Conservation (phyloP, 768 basidiomycete genomes). For the Saitozyma sp. region DNA sequence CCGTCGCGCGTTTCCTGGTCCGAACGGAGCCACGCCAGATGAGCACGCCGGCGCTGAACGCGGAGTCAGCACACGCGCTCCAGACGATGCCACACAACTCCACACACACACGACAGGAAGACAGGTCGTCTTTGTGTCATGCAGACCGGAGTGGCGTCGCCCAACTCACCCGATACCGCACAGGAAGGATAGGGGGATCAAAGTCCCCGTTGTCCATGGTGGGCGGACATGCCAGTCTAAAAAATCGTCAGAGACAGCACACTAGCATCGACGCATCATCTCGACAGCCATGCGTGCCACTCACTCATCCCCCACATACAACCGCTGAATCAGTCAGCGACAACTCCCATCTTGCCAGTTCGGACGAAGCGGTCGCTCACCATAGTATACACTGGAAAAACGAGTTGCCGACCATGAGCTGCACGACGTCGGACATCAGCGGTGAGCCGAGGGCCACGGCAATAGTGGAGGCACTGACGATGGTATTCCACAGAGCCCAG, state of each 20-base stretch:
- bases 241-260: not conserved
- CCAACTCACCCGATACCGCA: slow-evolving; percentile 63
- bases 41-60: slow-evolving; percentile 60
- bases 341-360: not conserved
- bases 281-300: slow-evolving; percentile 1
- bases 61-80: no score
- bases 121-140: not conserved
- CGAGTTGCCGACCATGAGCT: slow-evolving; percentile 61
- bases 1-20: slow-evolving; percentile 44
- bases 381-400: slow-evolving; percentile 65
- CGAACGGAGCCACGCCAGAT: slow-evolving; percentile 66
- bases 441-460: not conserved
- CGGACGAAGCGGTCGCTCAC: not conserved
- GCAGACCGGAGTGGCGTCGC: not conserved
- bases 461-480: slow-evolving; percentile 37
- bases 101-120: no score
- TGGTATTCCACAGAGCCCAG: slow-evolving; percentile 69
- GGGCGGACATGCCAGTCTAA: slow-evolving; percentile 47
- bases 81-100: no score
- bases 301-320: slow-evolving; percentile 73
- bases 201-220: slow-evolving; percentile 57
- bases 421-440: slow-evolving; percentile 2
- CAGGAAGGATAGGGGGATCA: slow-evolving; percentile 73
- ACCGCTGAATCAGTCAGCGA: slow-evolving; percentile 46
- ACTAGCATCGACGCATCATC: not conserved